Evolutionary conservation across 805 yeast genomes (phyloP).

Genomic region (Barnettozyma populi): DNA sequence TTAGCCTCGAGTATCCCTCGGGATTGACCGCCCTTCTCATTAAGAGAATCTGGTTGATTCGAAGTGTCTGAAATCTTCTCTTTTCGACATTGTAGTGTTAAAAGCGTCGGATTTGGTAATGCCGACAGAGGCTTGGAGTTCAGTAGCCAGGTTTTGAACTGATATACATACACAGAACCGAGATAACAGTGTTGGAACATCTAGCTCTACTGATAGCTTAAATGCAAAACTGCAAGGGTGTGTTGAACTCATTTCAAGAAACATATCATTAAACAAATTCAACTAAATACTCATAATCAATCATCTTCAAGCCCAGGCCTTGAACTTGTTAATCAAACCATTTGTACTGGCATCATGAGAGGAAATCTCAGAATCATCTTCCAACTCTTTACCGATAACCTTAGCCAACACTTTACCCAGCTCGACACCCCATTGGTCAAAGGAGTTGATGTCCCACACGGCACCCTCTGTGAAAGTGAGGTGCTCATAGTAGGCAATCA

Average conservation of each 20-base stretch:
- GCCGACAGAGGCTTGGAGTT: neutral
- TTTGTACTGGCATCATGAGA: conserved; percentile 89
- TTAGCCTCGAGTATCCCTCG: neutral
- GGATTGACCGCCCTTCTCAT: neutral
- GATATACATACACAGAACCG: too few species aligned
- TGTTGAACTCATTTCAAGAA: too few species aligned
- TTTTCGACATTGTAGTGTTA: neutral
- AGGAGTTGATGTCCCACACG: conserved; percentile 98
- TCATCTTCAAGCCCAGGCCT: conserved; percentile 54
- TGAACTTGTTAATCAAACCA: conserved; percentile 92
- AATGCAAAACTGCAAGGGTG: too few species aligned
- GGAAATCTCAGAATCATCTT: conserved; percentile 47
- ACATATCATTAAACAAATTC: neutral
- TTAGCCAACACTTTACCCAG: conserved; percentile 97
- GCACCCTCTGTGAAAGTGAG: conserved; percentile 98
- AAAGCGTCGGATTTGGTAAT: too few species aligned
- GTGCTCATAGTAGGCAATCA: conserved; percentile 97
- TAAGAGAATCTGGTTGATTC: neutral
- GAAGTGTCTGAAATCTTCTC: neutral
- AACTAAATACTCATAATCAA: neutral
- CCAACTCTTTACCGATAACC: conserved; percentile 87
- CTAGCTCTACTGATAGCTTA: too few species aligned
- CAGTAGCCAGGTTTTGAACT: too few species aligned
- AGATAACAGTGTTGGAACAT: too few species aligned
- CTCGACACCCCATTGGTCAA: conserved; percentile 99